These are phyloP conservation scores for Neonectria punicea DNA, from an alignment of 2,329 filamentous ascomycete species.

Conservation along the genomic window DNA sequence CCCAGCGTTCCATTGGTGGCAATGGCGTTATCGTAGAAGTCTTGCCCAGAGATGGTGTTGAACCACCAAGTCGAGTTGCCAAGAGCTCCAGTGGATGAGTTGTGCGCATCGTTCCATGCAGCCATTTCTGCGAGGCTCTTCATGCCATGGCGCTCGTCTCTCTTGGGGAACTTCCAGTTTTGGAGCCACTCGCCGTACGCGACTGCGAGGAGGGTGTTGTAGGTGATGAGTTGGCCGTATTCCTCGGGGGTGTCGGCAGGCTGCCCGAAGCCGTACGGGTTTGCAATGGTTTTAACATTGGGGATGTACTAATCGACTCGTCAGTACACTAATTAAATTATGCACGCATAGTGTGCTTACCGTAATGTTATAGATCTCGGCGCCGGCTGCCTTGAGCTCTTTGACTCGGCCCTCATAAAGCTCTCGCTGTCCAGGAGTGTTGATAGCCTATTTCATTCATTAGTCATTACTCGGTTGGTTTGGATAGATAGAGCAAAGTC, in stretches of 20 bases:
- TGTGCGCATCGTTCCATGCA: slow-evolving; percentile 33
- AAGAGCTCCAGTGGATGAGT: slow-evolving; percentile 27
- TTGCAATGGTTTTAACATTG: slow-evolving; percentile 13
- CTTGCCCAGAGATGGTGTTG: slow-evolving; percentile 25
- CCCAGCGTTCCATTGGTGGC: slow-evolving; percentile 18
- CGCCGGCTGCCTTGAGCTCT: slow-evolving; percentile 13
- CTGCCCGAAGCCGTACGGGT: slow-evolving; percentile 26
- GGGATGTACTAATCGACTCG: not conserved
- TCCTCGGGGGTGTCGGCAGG: slow-evolving; percentile 14
- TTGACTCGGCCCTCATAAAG: slow-evolving; percentile 3
- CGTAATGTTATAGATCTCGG: slow-evolving; percentile 22
- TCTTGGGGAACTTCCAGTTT: slow-evolving; percentile 26
- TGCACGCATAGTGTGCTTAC: not conserved
- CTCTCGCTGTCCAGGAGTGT: slow-evolving; percentile 6
- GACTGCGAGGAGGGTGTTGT: slow-evolving; percentile 31
- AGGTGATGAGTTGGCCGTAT: slow-evolving; percentile 24
- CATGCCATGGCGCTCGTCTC: slow-evolving; percentile 29
- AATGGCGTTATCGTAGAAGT: slow-evolving; percentile 22
- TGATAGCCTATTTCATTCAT: not conserved
- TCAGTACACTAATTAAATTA: too few relatives aligned
- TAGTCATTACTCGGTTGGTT: too few relatives aligned
- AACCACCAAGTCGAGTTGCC: slow-evolving; percentile 35
- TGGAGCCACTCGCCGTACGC: slow-evolving; percentile 34
- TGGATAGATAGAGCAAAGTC: not conserved
- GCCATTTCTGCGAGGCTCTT: slow-evolving; percentile 28